phyloP scores from a whole-genome alignment of 768 basidiomycete genomes.

The Naganishia kalamii region DNA sequence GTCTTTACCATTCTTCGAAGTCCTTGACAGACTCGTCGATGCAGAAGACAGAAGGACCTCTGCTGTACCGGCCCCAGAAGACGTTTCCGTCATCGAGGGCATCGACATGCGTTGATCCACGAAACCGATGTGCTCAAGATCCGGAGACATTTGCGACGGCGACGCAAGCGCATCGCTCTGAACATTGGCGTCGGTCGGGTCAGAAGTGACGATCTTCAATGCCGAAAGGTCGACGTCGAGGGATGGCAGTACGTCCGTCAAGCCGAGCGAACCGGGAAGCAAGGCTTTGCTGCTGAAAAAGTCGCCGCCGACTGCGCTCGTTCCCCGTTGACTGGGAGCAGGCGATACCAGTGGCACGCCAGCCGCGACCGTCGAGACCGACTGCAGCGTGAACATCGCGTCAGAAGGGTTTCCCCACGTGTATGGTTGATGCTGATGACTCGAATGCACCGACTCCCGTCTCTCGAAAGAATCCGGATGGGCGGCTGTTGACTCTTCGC shows the following conservation, averaged over 20 bases:
- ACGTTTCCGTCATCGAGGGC: slow-evolving; percentile 15
- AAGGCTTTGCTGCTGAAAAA: slow-evolving; percentile 22
- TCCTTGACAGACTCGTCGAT: slow-evolving; percentile 41
- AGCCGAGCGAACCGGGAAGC: slow-evolving; percentile 17
- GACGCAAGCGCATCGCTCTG: background rate
- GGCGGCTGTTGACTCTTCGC: background rate
- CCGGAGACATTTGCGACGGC: slow-evolving; percentile 6
- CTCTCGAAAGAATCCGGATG: too few species aligned
- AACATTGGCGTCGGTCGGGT: background rate
- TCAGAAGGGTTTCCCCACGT: background rate
- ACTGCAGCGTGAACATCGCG: slow-evolving; percentile 8
- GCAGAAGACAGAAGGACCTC: slow-evolving; percentile 42
- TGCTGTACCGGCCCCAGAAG: slow-evolving; percentile 24
- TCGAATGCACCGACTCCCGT: background rate
- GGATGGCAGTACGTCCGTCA: background rate
- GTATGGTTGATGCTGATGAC: background rate
- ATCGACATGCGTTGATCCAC: slow-evolving; percentile 13
- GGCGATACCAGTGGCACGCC: slow-evolving; percentile 31
- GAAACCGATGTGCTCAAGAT: slow-evolving; percentile 14
- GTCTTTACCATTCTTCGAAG: slow-evolving; percentile 40
- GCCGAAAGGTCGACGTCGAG: background rate
- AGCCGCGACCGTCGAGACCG: slow-evolving; percentile 6
- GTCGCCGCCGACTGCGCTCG: background rate
- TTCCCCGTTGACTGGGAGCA: slow-evolving; percentile 13
- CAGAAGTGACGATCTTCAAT: background rate